Evolutionary conservation across 208 protist genomes (phyloP).

Genomic region (Naegleria fowleri): DNA sequence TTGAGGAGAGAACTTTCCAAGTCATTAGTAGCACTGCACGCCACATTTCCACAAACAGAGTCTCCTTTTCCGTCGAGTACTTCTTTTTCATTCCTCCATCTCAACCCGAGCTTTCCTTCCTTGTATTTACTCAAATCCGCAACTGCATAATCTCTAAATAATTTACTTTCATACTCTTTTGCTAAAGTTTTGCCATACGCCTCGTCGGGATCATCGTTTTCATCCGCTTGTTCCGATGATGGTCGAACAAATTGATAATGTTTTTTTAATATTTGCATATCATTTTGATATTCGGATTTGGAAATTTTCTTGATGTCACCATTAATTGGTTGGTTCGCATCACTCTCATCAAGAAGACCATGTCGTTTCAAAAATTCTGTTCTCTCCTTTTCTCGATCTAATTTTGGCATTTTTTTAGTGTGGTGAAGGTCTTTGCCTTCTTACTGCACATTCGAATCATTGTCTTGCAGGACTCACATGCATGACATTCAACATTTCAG

Average conservation of each 20-base stretch:
- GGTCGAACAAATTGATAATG: slow-evolving; percentile 10
- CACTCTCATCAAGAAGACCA: no score
- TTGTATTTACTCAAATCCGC: slow-evolving; percentile 6
- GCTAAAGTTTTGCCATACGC: neutral
- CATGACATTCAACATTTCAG: no score
- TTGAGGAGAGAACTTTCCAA: neutral
- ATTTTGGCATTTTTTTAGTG: no score
- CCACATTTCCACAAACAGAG: neutral
- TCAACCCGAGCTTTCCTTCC: neutral
- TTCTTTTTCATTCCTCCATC: neutral
- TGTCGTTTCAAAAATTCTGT: no score
- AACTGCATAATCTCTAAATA: slow-evolving; percentile 7
- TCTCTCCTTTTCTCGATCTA: no score
- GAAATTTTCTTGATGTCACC: neutral
- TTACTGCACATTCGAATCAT: no score
- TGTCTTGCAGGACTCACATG: no score
- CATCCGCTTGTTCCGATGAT: neutral
- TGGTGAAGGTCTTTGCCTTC: no score
- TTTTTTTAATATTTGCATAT: slow-evolving; percentile 16
- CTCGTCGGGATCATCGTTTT: neutral
- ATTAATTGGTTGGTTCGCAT: no score
- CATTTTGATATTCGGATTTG: neutral
- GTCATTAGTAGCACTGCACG: neutral
- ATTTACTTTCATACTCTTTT: neutral
- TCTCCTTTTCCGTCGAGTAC: neutral